Percentiles rank a stretch among this genome's conserved stretches.
These are phyloP conservation scores for Saccharum officinarum DNA, from an alignment of 176 grass and related monocot genomes.

Conservation along the genomic window DNA sequence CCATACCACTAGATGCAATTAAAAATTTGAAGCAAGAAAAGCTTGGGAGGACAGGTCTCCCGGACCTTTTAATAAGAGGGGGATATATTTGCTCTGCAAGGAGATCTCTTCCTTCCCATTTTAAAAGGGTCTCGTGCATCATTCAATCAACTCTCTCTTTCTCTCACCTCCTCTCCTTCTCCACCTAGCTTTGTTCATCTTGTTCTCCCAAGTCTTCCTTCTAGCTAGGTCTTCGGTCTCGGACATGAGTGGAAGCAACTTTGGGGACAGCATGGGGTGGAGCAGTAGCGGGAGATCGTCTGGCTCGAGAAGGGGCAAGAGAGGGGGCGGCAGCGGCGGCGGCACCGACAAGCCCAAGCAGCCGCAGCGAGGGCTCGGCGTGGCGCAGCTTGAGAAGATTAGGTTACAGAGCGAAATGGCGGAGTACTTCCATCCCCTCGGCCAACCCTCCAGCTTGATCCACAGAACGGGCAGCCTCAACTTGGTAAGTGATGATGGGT, in stretches of 20 bases:
- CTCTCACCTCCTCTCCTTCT: not conserved
- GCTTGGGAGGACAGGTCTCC: constrained; percentile 49
- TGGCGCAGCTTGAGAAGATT: constrained; percentile 86
- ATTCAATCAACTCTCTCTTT: constrained; percentile 29
- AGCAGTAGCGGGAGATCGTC: constrained; percentile 42
- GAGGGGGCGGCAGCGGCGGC: constrained; percentile 36
- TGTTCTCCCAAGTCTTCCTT: constrained; percentile 47
- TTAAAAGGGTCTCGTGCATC: constrained; percentile 54
- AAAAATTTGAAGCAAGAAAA: constrained; percentile 47
- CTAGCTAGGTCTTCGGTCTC: constrained; percentile 33
- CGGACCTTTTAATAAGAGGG: constrained; percentile 37
- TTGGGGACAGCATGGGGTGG: constrained; percentile 59
- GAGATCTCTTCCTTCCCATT: constrained; percentile 61
- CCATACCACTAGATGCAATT: constrained; percentile 40
- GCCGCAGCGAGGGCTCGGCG: constrained; percentile 72
- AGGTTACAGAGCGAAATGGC: constrained; percentile 83
- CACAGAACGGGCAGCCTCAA: constrained; percentile 53
- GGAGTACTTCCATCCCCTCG: constrained; percentile 58
- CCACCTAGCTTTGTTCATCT: constrained; percentile 36
- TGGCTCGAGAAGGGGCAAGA: constrained; percentile 62
- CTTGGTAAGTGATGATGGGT: constrained; percentile 39
- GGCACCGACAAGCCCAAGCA: constrained; percentile 65
- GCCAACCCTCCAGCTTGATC: constrained; percentile 50
- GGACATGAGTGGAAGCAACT: constrained; percentile 69
- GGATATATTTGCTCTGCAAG: constrained; percentile 49